Base-by-base conservation (phyloP, 371 early-diverging fungal species). In the Coemansia linderi region DNA sequence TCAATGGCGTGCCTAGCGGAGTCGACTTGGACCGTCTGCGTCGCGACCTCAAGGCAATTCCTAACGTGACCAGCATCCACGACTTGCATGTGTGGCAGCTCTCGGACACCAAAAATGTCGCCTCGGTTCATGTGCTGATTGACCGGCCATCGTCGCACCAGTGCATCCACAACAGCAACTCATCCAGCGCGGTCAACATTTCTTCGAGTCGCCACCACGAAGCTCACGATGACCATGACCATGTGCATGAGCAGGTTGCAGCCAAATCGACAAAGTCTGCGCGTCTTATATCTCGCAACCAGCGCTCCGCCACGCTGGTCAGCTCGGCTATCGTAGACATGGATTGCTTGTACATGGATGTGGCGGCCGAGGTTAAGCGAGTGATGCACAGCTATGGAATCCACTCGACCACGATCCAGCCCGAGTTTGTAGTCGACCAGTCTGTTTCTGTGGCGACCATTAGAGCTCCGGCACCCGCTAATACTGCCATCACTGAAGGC, bases 11-110 rank as follows among this genome's bases (percentile, higher is more conserved):
- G 4, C 96, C 96, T 0, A 76, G 77, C 24, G 82, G 83, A 19
- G 84, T 96, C 4, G 81, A 86, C 33, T 67, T 95, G 39, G 88
- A 87, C 3, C 79, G 82, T 46, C 84, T 96, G n/a, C 85, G 88
- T 31, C 66, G 65, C 15, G 84, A 89, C 48, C 81, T 77, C 61
- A 61, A 66, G 62, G 74, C 85, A 64, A 74, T 90, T 12, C 84
- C 85, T 3, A 87, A 86, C 33, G 87, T 95, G 8, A 38, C 88
- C 5, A 90, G 89, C 17, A 85, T 95, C 38, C 97, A 96, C 70
- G 97, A 96, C 64, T 69, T 96, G n/a, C 97, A 96, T 72, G 91
- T 96, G 27, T 96, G 96, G 95, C 92, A 93, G 72, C 80, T 96
- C 61, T 91, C 91, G 33, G 93, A 94, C 57, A 89, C 88, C 61